Percentiles rank a stretch among this genome's conserved stretches.
phyloP scores from a whole-genome alignment of 345 rosid species.

The Draba incana region DNA sequence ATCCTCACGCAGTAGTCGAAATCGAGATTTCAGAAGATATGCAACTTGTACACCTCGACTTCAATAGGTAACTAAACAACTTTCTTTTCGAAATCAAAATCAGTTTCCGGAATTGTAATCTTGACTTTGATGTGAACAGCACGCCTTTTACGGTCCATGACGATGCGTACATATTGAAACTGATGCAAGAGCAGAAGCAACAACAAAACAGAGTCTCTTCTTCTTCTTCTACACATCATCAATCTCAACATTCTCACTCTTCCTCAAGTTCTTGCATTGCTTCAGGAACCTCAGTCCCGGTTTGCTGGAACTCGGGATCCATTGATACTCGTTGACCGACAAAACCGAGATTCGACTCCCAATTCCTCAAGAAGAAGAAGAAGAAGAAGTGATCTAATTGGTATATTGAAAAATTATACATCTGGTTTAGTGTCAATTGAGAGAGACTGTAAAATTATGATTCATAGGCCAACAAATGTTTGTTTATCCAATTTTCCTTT shows the following conservation, averaged over 20 bases:
- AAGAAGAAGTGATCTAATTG: constrained; percentile 32
- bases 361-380: constrained; percentile 20
- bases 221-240: constrained; percentile 33
- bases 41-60: constrained; percentile 59
- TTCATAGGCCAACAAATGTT: constrained; percentile 33
- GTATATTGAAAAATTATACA: constrained; percentile 37
- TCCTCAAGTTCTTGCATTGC: constrained; percentile 50
- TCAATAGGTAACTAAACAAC: constrained; percentile 47
- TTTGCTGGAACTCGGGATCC: constrained; percentile 45
- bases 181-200: constrained; percentile 43
- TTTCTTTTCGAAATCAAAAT: background rate
- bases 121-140: constrained; percentile 31
- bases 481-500: constrained; percentile 24
- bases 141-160: constrained; percentile 49
- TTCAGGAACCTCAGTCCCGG: constrained; percentile 44
- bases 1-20: constrained; percentile 55
- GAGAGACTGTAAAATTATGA: constrained; percentile 37
- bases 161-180: constrained; percentile 49
- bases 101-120: background rate
- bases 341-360: background rate
- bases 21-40: constrained; percentile 59
- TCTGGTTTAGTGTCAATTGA: constrained; percentile 29
- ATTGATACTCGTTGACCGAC: constrained; percentile 35
- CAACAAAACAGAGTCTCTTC: constrained; percentile 39
- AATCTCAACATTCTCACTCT: constrained; percentile 42